Percentiles rank a stretch among this genome's conserved stretches.
phyloP scores from a whole-genome alignment of 1,284 basidiomycete species.

The Mycosarcoma mackinlayi region DNA sequence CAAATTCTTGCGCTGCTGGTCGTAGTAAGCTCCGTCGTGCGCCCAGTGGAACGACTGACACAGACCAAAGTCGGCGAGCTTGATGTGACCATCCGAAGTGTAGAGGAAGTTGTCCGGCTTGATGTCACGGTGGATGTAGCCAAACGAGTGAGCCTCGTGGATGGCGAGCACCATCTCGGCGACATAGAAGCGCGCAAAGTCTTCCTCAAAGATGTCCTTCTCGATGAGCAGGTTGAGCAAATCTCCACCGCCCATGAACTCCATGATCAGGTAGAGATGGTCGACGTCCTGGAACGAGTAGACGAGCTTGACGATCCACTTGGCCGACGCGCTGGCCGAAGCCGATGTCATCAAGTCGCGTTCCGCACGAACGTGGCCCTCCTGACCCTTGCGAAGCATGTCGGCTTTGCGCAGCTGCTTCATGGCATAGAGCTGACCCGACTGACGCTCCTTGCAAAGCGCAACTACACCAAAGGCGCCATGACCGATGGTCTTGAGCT shows the following conservation, averaged over 20 bases:
- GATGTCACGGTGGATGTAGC: slow-evolving; percentile 97
- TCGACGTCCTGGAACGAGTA: slow-evolving; percentile 78
- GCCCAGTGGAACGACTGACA: slow-evolving; percentile 70
- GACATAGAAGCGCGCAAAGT: slow-evolving; percentile 92
- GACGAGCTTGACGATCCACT: slow-evolving; percentile 90
- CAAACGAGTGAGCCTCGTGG: slow-evolving; percentile 90
- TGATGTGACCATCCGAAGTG: slow-evolving; percentile 90
- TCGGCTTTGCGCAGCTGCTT: slow-evolving; percentile 95
- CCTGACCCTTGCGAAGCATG: slow-evolving; percentile 97
- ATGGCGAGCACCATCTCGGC: slow-evolving; percentile 98
- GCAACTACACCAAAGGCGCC: slow-evolving; percentile 98
- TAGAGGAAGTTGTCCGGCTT: slow-evolving; percentile 97
- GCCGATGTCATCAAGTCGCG: slow-evolving; percentile 85
- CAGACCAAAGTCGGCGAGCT: slow-evolving; percentile 93
- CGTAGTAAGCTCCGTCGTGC: slow-evolving; percentile 76
- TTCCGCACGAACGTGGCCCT: slow-evolving; percentile 92
- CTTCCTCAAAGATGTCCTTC: slow-evolving; percentile 90
- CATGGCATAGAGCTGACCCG: slow-evolving; percentile 89
- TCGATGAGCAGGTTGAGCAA: slow-evolving; percentile 94
- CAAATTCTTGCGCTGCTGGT: slow-evolving; percentile 87
- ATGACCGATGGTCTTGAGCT: slow-evolving; percentile 94
- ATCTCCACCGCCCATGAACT: slow-evolving; percentile 96
- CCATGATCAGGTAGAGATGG: slow-evolving; percentile 85
- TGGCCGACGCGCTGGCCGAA: slow-evolving; percentile 54
- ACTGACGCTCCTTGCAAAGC: slow-evolving; percentile 83